Conservation (phyloP, 352 stramenopile genomes). For the Phytophthora multivora region DNA sequence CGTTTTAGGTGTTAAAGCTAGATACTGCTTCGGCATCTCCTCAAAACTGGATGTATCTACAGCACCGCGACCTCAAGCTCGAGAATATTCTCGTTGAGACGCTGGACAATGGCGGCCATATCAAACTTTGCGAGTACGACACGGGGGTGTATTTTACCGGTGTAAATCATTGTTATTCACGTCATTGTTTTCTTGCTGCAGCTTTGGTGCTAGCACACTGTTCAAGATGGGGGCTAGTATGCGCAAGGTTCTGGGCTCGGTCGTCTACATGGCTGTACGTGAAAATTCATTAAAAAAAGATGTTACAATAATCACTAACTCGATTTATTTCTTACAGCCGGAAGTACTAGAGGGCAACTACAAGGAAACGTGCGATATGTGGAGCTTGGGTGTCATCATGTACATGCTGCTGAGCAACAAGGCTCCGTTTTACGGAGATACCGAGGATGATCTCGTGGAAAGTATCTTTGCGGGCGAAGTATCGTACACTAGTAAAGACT, state of each 20-base stretch:
- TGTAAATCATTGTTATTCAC: conserved; percentile 40
- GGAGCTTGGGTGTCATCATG: conserved; percentile 86
- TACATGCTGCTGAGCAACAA: conserved; percentile 87
- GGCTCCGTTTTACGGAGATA: conserved; percentile 67
- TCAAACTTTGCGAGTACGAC: conserved; percentile 85
- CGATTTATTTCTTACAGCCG: conserved; percentile 30
- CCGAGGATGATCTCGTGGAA: conserved; percentile 76
- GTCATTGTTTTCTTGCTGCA: conserved; percentile 36
- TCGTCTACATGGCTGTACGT: conserved; percentile 86
- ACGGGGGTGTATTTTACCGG: neutral
- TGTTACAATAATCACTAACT: too few relatives aligned
- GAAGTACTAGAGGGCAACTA: conserved; percentile 78
- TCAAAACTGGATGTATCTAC: neutral
- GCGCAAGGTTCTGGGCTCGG: conserved; percentile 77
- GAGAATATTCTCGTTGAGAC: conserved; percentile 84
- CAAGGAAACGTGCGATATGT: conserved; percentile 77
- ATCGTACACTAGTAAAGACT: conserved; percentile 52
- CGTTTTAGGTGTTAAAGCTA: conserved; percentile 9
- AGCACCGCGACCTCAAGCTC: conserved; percentile 84
- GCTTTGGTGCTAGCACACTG: conserved; percentile 79
- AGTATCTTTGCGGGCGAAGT: conserved; percentile 75
- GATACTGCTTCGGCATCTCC: neutral
- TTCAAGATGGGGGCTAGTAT: conserved; percentile 81
- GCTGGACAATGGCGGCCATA: conserved; percentile 48
- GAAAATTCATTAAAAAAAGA: neutral